Percentiles rank a stretch among this genome's conserved stretches.
phyloP scores from a whole-genome alignment of 1,139 yeast genomes.

The Diutina siamensis region DNA sequence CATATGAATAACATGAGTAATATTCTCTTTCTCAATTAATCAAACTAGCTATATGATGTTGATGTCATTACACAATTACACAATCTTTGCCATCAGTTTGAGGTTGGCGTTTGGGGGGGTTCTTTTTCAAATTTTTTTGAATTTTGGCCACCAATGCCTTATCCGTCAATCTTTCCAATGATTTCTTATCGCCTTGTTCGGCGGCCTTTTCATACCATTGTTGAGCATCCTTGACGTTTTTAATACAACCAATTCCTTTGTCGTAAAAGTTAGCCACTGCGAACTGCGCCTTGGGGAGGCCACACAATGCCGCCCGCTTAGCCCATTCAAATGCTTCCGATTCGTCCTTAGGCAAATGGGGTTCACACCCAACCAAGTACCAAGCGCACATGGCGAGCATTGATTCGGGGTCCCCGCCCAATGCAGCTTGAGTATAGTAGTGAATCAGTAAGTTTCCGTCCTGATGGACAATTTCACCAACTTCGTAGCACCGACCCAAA shows the following conservation, averaged over 20 bases:
- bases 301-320: conserved; percentile 63
- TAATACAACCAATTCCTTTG: conserved; percentile 76
- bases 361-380: conserved; percentile 87
- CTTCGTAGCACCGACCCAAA: conserved; percentile 76
- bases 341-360: conserved; percentile 67
- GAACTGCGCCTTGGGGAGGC: conserved; percentile 74
- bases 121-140: conserved; percentile 20
- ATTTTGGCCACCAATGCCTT: conserved; percentile 21
- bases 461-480: conserved; percentile 69
- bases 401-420: conserved; percentile 77
- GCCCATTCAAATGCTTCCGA: conserved; percentile 95
- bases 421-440: conserved; percentile 85
- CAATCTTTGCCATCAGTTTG: conserved; percentile 32
- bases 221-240: conserved; percentile 46
- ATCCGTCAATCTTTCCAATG: conserved; percentile 29
- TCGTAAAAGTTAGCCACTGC: conserved; percentile 80
- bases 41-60: too few species aligned
- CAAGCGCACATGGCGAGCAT: conserved; percentile 95
- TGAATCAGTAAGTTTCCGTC: conserved; percentile 83
- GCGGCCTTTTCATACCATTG: conserved; percentile 73
- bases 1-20: neutral
- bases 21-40: too few species aligned
- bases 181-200: conserved; percentile 59
- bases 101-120: conserved; percentile 8
- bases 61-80: conserved; percentile 19